phyloP scores from a whole-genome alignment of 148 eudicot species.

The Rhododendron mucronatum region DNA sequence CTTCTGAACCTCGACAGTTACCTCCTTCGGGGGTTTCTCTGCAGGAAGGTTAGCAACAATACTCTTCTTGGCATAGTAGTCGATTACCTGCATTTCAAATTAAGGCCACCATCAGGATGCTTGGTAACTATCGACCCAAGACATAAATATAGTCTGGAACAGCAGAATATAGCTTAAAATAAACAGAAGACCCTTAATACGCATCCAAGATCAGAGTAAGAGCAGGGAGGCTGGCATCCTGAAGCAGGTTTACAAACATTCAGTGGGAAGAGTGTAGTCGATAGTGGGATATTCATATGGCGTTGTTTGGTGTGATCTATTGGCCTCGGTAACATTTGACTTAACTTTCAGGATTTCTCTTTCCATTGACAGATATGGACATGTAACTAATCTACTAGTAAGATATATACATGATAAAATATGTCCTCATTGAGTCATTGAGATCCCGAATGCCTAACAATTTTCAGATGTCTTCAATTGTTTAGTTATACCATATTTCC shows the following conservation, averaged over 20 bases:
- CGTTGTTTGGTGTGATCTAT: not conserved
- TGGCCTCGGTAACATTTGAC: not conserved
- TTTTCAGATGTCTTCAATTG: not conserved
- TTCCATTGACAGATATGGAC: not conserved
- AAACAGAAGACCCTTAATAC: not conserved
- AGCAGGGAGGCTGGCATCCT: not conserved
- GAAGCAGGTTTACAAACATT: not conserved
- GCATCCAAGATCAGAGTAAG: not conserved
- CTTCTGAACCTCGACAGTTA: conserved; percentile 38
- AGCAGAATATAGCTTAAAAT: not conserved
- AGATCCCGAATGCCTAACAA: not conserved
- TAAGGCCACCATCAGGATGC: not conserved
- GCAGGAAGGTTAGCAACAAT: conserved; percentile 73
- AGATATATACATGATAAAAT: not conserved
- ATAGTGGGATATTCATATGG: not conserved
- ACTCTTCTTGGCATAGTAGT: conserved; percentile 62
- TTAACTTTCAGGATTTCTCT: not conserved
- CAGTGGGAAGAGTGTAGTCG: not conserved
- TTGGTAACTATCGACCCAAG: not conserved
- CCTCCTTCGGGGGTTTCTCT: conserved; percentile 48
- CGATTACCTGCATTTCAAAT: conserved; percentile 39
- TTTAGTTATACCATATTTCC: not conserved
- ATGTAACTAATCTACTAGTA: not conserved
- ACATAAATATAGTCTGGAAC: not conserved
- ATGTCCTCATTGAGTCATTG: not conserved